Base-by-base conservation (phyloP, 768 basidiomycete species). In the Cystofilobasidium macerans region DNA sequence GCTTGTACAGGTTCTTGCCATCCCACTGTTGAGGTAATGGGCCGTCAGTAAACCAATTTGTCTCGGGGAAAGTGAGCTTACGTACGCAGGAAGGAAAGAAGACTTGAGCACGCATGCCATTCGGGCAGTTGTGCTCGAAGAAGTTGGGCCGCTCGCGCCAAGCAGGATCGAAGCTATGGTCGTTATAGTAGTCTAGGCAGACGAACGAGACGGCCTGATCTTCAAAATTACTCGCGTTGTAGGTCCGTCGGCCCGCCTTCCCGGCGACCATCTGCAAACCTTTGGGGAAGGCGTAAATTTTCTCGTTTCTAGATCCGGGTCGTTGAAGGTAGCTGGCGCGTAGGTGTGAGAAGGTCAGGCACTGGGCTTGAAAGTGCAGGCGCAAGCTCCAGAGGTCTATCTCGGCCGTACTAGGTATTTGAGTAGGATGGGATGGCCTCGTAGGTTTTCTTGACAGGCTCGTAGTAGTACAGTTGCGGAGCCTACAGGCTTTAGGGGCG, bases 201-300 rank as follows among this genome's bases (percentile, higher is more conserved):
- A 79, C 75, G 63, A 42, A 82, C 78, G 72, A 82, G 81, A 51
- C 64, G 1, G 64, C 75, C 70, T 32, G 76, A 22, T 33, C 82
- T 78, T 51, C 82, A 64, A 63, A 75, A 71, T 65, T 69, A 75
- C 68, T 77, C 13, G 78, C 58, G 67, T 83, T 77, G 73, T 81
- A 82, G 28, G 79, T 78, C 53, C 82, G 78, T 47, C 81, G 73
- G 35, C 76, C 76, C 1, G 78, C 78, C 70, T 77, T 73, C 77
- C 51, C 78, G 13, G 71, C 68, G 40, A 79, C 42, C 77, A 79
- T 79, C 43, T 73, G 69, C 30, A 78, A 72, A 14, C 77, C 77
- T 22, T 73, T 70, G 0, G 77, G 78, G 71, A 77, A 78, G 1
- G 76, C 76, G 16, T 62, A 48, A 43, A 78, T 72, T 26, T 69